Conservation (phyloP, 169 alveolate species). For the Plasmodium vinckei region DNA sequence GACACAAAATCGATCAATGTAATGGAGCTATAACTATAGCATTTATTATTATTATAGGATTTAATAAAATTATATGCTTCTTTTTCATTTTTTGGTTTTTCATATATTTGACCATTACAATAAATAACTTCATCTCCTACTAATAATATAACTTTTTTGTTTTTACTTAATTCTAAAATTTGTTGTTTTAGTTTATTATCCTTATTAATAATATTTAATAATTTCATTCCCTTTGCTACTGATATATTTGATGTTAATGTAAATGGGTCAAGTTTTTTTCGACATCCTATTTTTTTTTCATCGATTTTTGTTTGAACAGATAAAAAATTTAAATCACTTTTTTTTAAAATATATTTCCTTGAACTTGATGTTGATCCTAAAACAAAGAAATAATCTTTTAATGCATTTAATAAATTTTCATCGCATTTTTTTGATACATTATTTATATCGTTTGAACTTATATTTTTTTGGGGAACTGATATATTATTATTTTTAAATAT, state of each 20-base stretch:
- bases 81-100: conserved; percentile 49
- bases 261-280: conserved; percentile 52
- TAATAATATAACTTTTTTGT: conserved; percentile 32
- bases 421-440: neutral
- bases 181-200: conserved; percentile 2
- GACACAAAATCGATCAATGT: conserved; percentile 42
- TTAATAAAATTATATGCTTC: conserved; percentile 61
- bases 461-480: neutral
- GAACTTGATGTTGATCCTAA: conserved; percentile 69
- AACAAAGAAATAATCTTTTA: conserved; percentile 45
- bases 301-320: conserved; percentile 38
- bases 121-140: conserved; percentile 74
- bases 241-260: conserved; percentile 66
- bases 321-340: conserved; percentile 40
- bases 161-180: conserved; percentile 22
- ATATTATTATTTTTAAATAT: neutral
- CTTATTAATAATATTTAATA: conserved; percentile 32
- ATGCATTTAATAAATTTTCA: neutral
- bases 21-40: conserved; percentile 55
- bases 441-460: neutral
- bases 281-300: conserved; percentile 70
- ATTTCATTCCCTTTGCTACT: conserved; percentile 50
- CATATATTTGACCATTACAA: conserved; percentile 60
- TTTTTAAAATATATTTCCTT: conserved; percentile 52
- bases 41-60: conserved; percentile 45